Base-by-base conservation (phyloP, 306 rosid species). In the Gastrolobium villosum region DNA sequence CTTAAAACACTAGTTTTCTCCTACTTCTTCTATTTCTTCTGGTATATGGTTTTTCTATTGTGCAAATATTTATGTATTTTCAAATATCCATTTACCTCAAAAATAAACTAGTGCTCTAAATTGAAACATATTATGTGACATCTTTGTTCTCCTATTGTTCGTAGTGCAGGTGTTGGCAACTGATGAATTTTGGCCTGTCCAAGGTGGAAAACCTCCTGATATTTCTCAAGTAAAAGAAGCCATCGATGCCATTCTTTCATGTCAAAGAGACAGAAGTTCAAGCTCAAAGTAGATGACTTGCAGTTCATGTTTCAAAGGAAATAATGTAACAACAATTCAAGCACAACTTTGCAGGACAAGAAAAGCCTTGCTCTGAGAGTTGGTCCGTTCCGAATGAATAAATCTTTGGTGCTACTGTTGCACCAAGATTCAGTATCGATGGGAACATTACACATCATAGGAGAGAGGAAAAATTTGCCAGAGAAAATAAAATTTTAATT, bases 171-270 rank as follows among this genome's bases (percentile, higher is more conserved):
- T 93, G 11, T 75, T 93, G 87, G 92, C 97, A 4, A 84, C 95
- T 0, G 97, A 93, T 86, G 97, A 93, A 69, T 86, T 93, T 81
- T 93, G 98, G 98, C 95, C 97, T 0, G 88, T 66, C 8, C 92
- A 93, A 83, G 97, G 97, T 13, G 92, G 92, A 60, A 93, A 87
- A 67, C 88, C 95, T 61, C 95, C 92, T 31, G 95, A 91, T 81
- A 91, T 93, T 77, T 80, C 93, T 64, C 97, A 93, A 84, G 98
- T 91, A 44, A 93, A 83, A 79, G 98, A 91, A 79, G 92, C 93
- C 83, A 91, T 93, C 49, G 97, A 93, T 76, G 90, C 85, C 4
- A 91, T 93, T 71, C 87, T 91, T 52, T 83, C 93, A 35, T 88
- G 92, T 30, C 92, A 91, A 65, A 87, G 81, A 77, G 88, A 90